Evolutionary conservation across 2,329 filamentous ascomycete genomes (phyloP), one percentile per base, ranked within the genome.

Genomic region (Claviceps purpurea): DNA sequence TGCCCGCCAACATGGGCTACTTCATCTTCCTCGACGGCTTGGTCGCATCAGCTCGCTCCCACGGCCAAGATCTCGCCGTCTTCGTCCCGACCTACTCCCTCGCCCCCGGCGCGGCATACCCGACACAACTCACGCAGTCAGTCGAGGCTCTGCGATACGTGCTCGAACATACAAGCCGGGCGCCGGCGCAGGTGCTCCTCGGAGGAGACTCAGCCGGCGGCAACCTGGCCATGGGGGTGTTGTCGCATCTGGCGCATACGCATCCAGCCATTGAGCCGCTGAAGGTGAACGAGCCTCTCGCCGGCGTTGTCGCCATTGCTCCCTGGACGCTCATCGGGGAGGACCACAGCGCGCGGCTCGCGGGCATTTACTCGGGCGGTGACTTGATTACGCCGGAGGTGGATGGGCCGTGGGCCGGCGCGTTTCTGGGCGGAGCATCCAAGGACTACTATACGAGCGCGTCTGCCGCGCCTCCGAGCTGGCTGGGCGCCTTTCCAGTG

Each of bases 191-290:
- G 22, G 53, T 60, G 2, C 46, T 59, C 7, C 49, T 60, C 11
- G 58, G 56, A 44, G 59, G 59, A 39, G 59, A 60, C 46, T 60
- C 59, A 2, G 59, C 59, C 1, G 59, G 59, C 43, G 59, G 54
- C 13, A 59, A 59, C 41, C 50, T 60, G 13, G 55, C 50, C 39
- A 38, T 59, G 18, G 58, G 56, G 30, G 56, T 60, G 16, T 52
- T 60, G 20, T 58, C 57, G 7, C 58, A 60, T 49, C 49, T 59
- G 5, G 55, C 55, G 26, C 58, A 60, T 34, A 50, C 50, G 8
- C 59, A 60, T 38, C 52, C 53, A 5, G 47, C 56, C 45, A 60
- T 60, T 13, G 34, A 37, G n/a, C 52, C 49, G 45, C 50, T 60
- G 24, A 42, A 37, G n/a, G 3, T 59, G 6, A n/a, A 37, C 22